Conservation (phyloP, 2,329 filamentous ascomycete species). For the Neobulgaria alba region DNA sequence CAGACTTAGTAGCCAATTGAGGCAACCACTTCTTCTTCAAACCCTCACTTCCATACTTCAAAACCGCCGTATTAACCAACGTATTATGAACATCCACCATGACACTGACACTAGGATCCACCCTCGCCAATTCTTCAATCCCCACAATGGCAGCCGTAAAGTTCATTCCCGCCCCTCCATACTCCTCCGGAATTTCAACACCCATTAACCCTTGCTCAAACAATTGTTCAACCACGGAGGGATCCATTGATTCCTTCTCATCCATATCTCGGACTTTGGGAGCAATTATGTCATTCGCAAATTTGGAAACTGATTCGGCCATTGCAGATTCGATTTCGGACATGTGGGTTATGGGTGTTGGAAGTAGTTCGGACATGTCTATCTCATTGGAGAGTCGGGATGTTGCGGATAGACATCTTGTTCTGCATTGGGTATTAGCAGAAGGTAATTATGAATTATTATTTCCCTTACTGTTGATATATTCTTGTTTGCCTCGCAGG, state of each 20-base stretch:
- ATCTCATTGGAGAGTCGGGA: constrained; percentile 42
- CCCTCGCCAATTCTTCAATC: constrained; percentile 90
- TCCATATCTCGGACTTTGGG: constrained; percentile 97
- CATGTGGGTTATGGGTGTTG: constrained; percentile 87
- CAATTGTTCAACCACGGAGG: constrained; percentile 75
- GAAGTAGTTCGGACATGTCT: constrained; percentile 69
- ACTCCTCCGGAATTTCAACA: constrained; percentile 95
- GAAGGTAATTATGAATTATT: no score
- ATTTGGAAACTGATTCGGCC: constrained; percentile 83
- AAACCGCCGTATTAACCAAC: constrained; percentile 83
- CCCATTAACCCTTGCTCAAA: constrained; percentile 98
- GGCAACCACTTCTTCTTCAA: constrained; percentile 83
- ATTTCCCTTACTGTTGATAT: constrained; percentile 31
- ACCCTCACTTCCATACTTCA: constrained; percentile 73
- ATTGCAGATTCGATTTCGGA: constrained; percentile 86
- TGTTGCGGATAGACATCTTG: constrained; percentile 53
- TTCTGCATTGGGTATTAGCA: no score
- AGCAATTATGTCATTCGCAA: constrained; percentile 78
- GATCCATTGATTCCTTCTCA: constrained; percentile 91
- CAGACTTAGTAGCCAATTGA: constrained; percentile 79
- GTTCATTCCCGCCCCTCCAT: constrained; percentile 95
- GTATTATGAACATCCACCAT: constrained; percentile 98
- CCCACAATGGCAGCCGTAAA: constrained; percentile 94
- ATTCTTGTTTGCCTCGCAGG: constrained; percentile 31
- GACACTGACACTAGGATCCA: constrained; percentile 91